phyloP scores from a whole-genome alignment of 305 asterid species.

The Solanum hybrid region DNA sequence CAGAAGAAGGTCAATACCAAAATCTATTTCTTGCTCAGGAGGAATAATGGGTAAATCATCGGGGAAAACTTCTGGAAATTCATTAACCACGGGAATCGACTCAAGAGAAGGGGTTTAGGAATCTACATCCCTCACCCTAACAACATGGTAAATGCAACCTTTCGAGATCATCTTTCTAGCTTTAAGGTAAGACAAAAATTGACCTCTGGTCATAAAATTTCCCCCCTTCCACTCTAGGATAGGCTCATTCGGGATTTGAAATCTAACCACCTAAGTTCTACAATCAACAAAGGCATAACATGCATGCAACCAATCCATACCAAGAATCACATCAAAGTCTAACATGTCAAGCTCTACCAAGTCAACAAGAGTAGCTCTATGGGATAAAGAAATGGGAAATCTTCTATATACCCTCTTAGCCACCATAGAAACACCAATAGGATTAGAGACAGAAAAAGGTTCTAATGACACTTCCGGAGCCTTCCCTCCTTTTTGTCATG shows the following conservation, averaged over 20 bases:
- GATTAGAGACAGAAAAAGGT: not conserved
- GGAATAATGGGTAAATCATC: not conserved
- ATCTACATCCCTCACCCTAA: not conserved
- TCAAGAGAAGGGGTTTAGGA: not conserved
- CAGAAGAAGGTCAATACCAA: not conserved
- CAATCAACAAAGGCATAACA: not conserved
- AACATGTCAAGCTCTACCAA: not conserved
- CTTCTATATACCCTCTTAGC: not conserved
- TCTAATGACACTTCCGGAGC: not conserved
- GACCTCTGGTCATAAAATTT: not conserved
- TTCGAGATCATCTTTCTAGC: not conserved
- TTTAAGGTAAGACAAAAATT: not conserved
- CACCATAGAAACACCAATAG: not conserved
- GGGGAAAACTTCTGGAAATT: not conserved
- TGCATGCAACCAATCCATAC: not conserved
- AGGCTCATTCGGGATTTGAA: not conserved
- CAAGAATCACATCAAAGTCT: not conserved
- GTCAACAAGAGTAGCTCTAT: not conserved
- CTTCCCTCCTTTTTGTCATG: too few species aligned
- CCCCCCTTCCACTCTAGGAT: not conserved
- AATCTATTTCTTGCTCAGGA: not conserved
- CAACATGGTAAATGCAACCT: not conserved
- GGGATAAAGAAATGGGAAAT: accelerated
- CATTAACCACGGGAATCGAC: not conserved
- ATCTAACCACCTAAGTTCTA: not conserved